These are phyloP conservation scores for Russula sp. DNA, from an alignment of 768 basidiomycete species.

Conservation along the genomic window DNA sequence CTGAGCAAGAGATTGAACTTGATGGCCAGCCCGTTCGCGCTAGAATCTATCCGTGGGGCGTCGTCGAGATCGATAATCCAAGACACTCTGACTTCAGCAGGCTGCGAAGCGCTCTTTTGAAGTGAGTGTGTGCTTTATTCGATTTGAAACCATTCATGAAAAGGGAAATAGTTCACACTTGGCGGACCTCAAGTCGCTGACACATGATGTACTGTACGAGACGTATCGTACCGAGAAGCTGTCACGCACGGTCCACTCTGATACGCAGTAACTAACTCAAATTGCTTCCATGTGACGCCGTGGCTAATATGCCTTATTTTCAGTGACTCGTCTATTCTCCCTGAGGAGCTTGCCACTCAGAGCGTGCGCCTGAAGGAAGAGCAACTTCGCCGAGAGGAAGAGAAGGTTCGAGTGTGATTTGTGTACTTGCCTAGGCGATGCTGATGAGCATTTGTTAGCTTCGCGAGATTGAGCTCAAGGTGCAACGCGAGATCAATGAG, in stretches of 20 bases:
- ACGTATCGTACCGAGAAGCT: conserved; percentile 98
- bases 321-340: conserved; percentile 84
- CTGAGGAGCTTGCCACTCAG: conserved; percentile 95
- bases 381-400: conserved; percentile 93
- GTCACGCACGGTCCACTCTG: conserved; percentile 79
- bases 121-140: conserved; percentile 40
- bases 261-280: conserved; percentile 50
- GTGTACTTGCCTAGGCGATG: not conserved
- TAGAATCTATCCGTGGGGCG: conserved; percentile 96
- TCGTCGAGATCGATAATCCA: conserved; percentile 98
- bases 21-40: conserved; percentile 88
- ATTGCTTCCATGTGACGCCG: not conserved
- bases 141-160: conserved; percentile 2
- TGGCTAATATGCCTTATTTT: conserved; percentile 22
- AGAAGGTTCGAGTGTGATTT: conserved; percentile 52
- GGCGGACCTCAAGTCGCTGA: conserved; percentile 88
- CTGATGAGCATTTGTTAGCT: conserved; percentile 41
- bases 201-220: conserved; percentile 91
- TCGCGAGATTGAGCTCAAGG: conserved; percentile 96
- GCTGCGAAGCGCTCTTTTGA: conserved; percentile 83
- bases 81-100: conserved; percentile 98
- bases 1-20: conserved; percentile 93
- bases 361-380: conserved; percentile 98
- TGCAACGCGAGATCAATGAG: conserved; percentile 96
- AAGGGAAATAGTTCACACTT: conserved; percentile 70